These are phyloP conservation scores for Hippophae tibetana DNA, from an alignment of 306 rosid species.

Conservation along the genomic window DNA sequence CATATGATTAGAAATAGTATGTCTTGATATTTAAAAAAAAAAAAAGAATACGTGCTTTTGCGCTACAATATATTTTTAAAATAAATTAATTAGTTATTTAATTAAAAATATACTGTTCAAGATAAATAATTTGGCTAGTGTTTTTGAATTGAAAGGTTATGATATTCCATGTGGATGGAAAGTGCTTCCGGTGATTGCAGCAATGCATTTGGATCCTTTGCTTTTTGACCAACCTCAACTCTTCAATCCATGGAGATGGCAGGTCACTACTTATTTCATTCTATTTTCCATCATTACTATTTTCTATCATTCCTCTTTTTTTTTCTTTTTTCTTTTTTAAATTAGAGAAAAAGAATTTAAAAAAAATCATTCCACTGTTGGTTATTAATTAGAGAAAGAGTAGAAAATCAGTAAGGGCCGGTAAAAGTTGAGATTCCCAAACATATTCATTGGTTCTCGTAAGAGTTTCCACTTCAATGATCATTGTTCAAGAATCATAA, in stretches of 20 bases:
- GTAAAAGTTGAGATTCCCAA: conserved; percentile 33
- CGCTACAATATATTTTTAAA: too few relatives aligned
- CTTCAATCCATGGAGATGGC: conserved; percentile 99
- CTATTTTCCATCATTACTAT: too few relatives aligned
- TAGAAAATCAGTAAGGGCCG: neutral
- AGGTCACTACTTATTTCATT: conserved; percentile 30
- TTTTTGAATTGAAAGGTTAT: conserved; percentile 53
- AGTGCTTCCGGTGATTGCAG: conserved; percentile 97
- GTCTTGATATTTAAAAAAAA: too few relatives aligned
- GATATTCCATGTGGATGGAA: conserved; percentile 99
- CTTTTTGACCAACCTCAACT: conserved; percentile 92
- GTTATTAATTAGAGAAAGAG: neutral
- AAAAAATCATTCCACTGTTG: neutral
- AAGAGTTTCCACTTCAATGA: conserved; percentile 38
- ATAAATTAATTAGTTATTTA: too few relatives aligned
- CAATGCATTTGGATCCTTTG: conserved; percentile 85
- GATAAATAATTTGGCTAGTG: neutral
- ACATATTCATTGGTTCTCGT: conserved; percentile 33
- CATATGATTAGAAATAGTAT: neutral
- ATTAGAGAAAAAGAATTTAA: neutral
- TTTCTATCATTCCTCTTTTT: too few relatives aligned
- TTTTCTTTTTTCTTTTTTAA: conserved; percentile 20
- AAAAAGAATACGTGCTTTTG: too few relatives aligned
- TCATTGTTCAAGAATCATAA: neutral
- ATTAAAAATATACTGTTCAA: too few relatives aligned